Evolutionary conservation across 805 yeast genomes (phyloP), one percentile per base, ranked within the genome.

Genomic region (Metschnikowia proteae): DNA sequence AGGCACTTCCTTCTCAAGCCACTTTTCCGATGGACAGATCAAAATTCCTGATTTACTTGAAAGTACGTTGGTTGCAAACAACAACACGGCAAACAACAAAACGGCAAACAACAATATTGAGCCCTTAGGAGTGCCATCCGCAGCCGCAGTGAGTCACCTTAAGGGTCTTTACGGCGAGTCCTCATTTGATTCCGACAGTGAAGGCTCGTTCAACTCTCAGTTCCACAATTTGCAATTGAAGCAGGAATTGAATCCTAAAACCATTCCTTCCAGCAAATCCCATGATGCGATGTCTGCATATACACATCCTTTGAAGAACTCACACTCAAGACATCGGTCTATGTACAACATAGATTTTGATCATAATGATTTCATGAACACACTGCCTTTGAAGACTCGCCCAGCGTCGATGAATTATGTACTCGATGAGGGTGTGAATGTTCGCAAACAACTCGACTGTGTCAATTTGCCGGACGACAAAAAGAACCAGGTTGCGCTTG

Each of bases 11-110:
- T 11, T 55, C 58, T 17, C 46, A 31, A 44, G 47, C 32, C 45
- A 46, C 8, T 45, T 45, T n/a, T 49, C 57, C 3, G 47, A 54
- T 11, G 76, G 75, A 4, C 74, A 70, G 45, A 73, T 73, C 22
- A 74, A 71, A 47, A 73, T 73, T 23, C 77, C 78, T 0, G 70
- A 71, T 41, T 58, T 72, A 26, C 59, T 60, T 29, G 68, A 65
- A 25, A 34, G 26, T 27, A 13, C 17, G n/a, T 17, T 6, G 5
- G 10, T 11, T 26, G 13, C 28, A 9, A 41, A 27, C 6, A 28
- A 17, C 13, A 3, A 5, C 25, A 3, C 9, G 4, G 9, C 40
- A 23, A 28, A 6, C 10, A 17, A 17, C 17, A 37, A 28, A 28
- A 22, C 22, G 25, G n/a, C 34, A 22, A 9, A 5, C 6, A n/a